Evolutionary conservation across 176 grass and related monocot genomes (phyloP).

Genomic region (Raddia distichophylla): DNA sequence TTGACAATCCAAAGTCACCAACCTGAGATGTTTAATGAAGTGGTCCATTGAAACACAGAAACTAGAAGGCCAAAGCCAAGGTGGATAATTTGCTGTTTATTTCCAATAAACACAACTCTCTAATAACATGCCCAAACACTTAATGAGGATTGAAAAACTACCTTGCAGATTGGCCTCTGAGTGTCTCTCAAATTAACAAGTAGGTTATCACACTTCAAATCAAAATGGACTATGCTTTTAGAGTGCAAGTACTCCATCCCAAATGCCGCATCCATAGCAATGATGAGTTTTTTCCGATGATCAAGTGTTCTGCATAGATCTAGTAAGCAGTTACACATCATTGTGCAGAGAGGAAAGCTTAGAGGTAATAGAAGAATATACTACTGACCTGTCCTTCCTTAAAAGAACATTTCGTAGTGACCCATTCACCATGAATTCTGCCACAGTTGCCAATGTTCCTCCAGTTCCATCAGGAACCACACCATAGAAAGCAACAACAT

Average conservation of each 20-base stretch:
- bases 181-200: conserved; percentile 93
- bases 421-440: conserved; percentile 98
- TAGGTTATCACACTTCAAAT: conserved; percentile 96
- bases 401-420: conserved; percentile 88
- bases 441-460: conserved; percentile 90
- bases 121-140: neutral
- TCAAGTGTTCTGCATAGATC: conserved; percentile 71
- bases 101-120: conserved; percentile 13
- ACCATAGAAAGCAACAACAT: conserved; percentile 95
- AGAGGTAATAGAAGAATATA: conserved; percentile 15
- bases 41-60: conserved; percentile 9
- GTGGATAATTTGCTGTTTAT: conserved; percentile 17
- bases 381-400: conserved; percentile 80
- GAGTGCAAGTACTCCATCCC: conserved; percentile 99
- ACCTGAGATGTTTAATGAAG: conserved; percentile 61
- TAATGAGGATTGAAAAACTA: conserved; percentile 43
- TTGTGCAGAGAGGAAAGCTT: conserved; percentile 26
- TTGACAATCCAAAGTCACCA: conserved; percentile 97
- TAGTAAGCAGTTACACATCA: conserved; percentile 44
- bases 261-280: conserved; percentile 98
- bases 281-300: conserved; percentile 83
- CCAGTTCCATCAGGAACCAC: conserved; percentile 95
- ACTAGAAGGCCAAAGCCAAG: conserved; percentile 10
- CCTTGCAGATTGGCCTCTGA: conserved; percentile 99
- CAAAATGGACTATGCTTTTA: conserved; percentile 99